Base-by-base conservation (phyloP, 805 yeast species). In the Nakazawaea populi region DNA sequence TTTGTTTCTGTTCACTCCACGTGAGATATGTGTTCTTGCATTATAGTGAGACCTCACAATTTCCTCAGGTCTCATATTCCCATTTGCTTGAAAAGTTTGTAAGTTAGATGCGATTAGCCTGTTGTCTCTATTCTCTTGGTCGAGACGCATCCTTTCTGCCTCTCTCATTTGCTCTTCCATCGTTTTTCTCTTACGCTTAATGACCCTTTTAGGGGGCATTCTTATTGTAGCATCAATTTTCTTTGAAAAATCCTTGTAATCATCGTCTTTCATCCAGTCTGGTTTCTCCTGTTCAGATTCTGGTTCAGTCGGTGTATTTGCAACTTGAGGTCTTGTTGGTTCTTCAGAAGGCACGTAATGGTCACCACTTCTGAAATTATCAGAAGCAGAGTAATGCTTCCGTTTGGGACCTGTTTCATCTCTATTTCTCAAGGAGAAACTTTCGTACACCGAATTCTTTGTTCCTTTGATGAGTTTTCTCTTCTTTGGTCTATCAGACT, bases 41-140 rank as follows among this genome's bases (percentile, higher is more conserved):
- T 94, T 94, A 66, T 94, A 94, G 67, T 89, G 97, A 46, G 78
- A 74, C 55, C 90, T 75, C 34, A 94, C 95, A 49, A 87, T 77
- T 44, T 80, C 80, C 58, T 87, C 87, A 49, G 80, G 63, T 31
- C 57, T 59, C 59, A 57, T 67, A 44, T 65, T 64, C 11, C 71
- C 52, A 57, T 47, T 53, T 43, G 34, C 44, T 29, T 35, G 44
- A 41, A 24, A 36, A 7, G 11, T 40, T 31, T 50, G 48, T 57
- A 56, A 30, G 51, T 58, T 43, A 60, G 52, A 47, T 62, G 67
- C 50, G 8, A 46, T 39, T 46, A 32, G 46, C 51, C 34, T 41
- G 51, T 55, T 29, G 50, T 66, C 59, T 53, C 63, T 67, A 34
- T 65, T 64, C 44, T 68, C 70, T 31, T 68, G 59, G 34, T 62